Evolutionary conservation across 2,329 filamentous ascomycete species (phyloP).

Genomic region (Pseudogymnoascus sp.): DNA sequence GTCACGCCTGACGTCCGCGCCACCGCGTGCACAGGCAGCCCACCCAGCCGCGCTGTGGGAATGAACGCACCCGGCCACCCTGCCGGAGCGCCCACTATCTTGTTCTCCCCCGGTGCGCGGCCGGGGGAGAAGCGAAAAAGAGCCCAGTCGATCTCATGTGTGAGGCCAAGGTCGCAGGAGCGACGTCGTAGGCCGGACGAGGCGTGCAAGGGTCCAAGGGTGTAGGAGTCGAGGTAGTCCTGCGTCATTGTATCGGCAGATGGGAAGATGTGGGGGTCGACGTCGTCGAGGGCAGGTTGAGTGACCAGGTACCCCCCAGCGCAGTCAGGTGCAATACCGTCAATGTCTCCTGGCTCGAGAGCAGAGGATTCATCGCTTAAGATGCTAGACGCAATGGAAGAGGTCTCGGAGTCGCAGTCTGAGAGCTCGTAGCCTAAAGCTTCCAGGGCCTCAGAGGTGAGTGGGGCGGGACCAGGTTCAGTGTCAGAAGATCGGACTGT

Average conservation of each 20-base stretch:
- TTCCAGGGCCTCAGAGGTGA: slow-evolving; percentile 45
- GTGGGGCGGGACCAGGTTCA: neutral
- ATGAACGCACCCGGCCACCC: slow-evolving; percentile 51
- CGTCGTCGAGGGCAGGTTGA: slow-evolving; percentile 84
- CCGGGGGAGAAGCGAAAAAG: slow-evolving; percentile 71
- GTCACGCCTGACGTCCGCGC: slow-evolving; percentile 81
- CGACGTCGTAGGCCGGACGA: slow-evolving; percentile 82
- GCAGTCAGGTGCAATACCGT: slow-evolving; percentile 60
- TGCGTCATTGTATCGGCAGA: slow-evolving; percentile 61
- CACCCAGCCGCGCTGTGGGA: slow-evolving; percentile 55
- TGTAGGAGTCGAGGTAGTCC: slow-evolving; percentile 75
- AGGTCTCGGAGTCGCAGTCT: slow-evolving; percentile 51
- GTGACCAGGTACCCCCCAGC: slow-evolving; percentile 76
- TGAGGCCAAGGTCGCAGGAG: slow-evolving; percentile 53
- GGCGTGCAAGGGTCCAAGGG: slow-evolving; percentile 76
- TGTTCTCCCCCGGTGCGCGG: slow-evolving; percentile 64
- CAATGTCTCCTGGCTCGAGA: slow-evolving; percentile 56
- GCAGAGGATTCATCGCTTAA: slow-evolving; percentile 42
- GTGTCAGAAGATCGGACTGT: neutral
- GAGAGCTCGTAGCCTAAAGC: slow-evolving; percentile 54
- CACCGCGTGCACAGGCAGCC: slow-evolving; percentile 76
- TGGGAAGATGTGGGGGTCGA: slow-evolving; percentile 73
- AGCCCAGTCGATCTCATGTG: slow-evolving; percentile 95
- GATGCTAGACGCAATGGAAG: slow-evolving; percentile 25
- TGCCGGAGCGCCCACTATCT: slow-evolving; percentile 39